phyloP scores from a whole-genome alignment of 2,329 filamentous ascomycete species.

The Lasiodiplodia gonubiensis region DNA sequence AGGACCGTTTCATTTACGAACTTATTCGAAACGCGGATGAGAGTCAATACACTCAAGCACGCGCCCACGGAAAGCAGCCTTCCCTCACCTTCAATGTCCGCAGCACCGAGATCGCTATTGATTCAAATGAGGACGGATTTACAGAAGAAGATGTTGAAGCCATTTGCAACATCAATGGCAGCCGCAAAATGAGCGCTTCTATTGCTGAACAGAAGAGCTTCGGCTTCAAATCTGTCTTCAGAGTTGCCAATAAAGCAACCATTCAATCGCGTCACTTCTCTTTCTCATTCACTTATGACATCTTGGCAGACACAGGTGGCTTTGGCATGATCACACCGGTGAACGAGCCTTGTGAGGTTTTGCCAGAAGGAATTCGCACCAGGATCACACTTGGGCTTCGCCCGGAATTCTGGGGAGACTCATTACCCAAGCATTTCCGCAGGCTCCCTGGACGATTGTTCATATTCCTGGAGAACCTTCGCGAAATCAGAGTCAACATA shows the following conservation, averaged over 20 bases:
- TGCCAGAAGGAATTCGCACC: slow-evolving; percentile 32
- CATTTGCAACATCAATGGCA: slow-evolving; percentile 54
- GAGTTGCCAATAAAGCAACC: slow-evolving; percentile 43
- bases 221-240: slow-evolving; percentile 48
- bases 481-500: not conserved
- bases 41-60: slow-evolving; percentile 37
- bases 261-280: slow-evolving; percentile 49
- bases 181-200: slow-evolving; percentile 45
- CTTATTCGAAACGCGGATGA: slow-evolving; percentile 54
- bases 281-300: slow-evolving; percentile 44
- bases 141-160: slow-evolving; percentile 48
- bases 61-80: slow-evolving; percentile 23
- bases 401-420: not conserved
- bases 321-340: slow-evolving; percentile 60
- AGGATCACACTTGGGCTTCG: slow-evolving; percentile 32
- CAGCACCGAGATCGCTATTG: slow-evolving; percentile 47
- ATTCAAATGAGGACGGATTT: slow-evolving; percentile 9
- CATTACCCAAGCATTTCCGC: not conserved
- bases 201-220: slow-evolving; percentile 44
- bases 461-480: not conserved
- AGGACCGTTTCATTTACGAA: slow-evolving; percentile 39
- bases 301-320: slow-evolving; percentile 46
- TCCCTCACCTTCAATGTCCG: slow-evolving; percentile 36
- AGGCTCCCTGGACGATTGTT: not conserved
- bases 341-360: slow-evolving; percentile 31